Conservation (phyloP, 225 moss, liverwort and hornwort genomes). For the Climacium dendroides region DNA sequence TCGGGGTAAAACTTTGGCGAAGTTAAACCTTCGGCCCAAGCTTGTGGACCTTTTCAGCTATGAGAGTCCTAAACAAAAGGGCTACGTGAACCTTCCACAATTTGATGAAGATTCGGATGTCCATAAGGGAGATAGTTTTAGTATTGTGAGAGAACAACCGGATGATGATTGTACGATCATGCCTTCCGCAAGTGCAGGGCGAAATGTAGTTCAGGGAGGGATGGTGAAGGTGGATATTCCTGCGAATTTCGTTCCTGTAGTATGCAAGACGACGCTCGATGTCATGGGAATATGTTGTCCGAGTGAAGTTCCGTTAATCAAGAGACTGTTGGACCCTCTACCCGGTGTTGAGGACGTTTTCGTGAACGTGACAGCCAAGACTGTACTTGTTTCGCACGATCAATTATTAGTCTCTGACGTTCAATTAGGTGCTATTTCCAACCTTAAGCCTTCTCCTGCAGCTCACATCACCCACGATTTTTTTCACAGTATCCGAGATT, state of each 20-base stretch:
- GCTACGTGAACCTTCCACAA: conserved; percentile 41
- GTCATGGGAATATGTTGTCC: conserved; percentile 95
- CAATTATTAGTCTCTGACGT: conserved; percentile 50
- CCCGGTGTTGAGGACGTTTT: conserved; percentile 75
- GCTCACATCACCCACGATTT: not conserved
- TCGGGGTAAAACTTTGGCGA: conserved; percentile 70
- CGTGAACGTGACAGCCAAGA: conserved; percentile 69
- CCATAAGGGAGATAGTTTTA: not conserved
- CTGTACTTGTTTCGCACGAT: conserved; percentile 69
- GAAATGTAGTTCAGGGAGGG: conserved; percentile 39
- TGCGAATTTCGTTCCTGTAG: conserved; percentile 17
- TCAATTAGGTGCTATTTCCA: conserved; percentile 49
- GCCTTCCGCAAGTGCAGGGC: conserved; percentile 34
- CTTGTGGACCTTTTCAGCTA: conserved; percentile 70
- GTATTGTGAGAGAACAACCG: conserved; percentile 10
- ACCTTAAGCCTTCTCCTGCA: not conserved
- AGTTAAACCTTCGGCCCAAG: conserved; percentile 52
- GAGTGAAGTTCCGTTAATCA: conserved; percentile 75
- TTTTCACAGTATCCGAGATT: not conserved
- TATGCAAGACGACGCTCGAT: conserved; percentile 69
- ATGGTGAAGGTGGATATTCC: conserved; percentile 67
- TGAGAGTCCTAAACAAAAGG: conserved; percentile 55
- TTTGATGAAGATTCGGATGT: conserved; percentile 18
- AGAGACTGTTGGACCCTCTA: conserved; percentile 68
- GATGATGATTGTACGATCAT: conserved; percentile 25